Conservation (phyloP, 2,329 filamentous ascomycete species). For the Tolypocladium sp. region DNA sequence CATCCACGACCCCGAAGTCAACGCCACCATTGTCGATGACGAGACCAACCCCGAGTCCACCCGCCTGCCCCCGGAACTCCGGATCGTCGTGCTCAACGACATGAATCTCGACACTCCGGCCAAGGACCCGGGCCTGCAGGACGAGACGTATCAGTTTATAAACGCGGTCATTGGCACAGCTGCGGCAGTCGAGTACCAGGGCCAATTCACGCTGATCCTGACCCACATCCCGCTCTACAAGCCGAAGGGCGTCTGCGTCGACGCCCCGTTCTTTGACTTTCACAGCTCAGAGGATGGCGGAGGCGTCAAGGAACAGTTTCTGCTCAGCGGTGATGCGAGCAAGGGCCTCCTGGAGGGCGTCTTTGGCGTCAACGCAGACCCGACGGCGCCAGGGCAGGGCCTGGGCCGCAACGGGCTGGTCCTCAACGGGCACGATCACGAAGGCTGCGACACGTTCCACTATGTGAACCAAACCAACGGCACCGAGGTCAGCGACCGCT, state of each 20-base stretch:
- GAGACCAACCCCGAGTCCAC: constrained; percentile 34
- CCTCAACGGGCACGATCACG: constrained; percentile 90
- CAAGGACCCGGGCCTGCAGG: constrained; percentile 55
- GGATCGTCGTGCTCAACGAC: constrained; percentile 79
- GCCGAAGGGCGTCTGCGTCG: constrained; percentile 69
- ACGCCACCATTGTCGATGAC: constrained; percentile 31
- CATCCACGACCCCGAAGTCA: constrained; percentile 25
- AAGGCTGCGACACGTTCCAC: constrained; percentile 85
- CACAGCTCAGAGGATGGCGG: constrained; percentile 55
- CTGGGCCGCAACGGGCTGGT: constrained; percentile 67
- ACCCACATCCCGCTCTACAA: constrained; percentile 94
- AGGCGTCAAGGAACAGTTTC: constrained; percentile 83
- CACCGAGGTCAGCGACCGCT: constrained; percentile 26
- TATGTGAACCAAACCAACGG: constrained; percentile 57
- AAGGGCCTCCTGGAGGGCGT: constrained; percentile 74
- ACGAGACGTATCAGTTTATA: constrained; percentile 69
- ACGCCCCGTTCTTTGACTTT: constrained; percentile 76
- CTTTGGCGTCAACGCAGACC: constrained; percentile 64
- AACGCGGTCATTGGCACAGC: constrained; percentile 58
- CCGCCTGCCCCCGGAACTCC: constrained; percentile 56
- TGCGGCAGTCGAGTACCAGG: constrained; percentile 48
- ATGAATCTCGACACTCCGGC: constrained; percentile 90
- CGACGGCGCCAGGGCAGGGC: constrained; percentile 48
- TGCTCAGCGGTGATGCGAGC: constrained; percentile 65
- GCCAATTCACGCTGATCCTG: constrained; percentile 71